Evolutionary conservation across 208 protist genomes (phyloP).

Genomic region (Leishmania mexicana): DNA sequence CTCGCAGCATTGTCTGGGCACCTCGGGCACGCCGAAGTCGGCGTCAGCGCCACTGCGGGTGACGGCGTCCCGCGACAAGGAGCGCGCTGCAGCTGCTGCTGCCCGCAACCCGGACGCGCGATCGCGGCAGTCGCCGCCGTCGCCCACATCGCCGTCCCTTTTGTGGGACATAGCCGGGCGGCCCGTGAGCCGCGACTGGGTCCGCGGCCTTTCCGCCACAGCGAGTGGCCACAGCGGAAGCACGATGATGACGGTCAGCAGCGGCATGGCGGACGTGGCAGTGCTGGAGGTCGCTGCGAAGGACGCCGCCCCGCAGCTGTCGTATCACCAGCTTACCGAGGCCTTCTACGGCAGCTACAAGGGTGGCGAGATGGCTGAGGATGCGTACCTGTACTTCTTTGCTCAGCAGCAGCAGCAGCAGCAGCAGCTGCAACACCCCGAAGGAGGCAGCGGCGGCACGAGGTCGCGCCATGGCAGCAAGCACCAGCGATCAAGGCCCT

Average conservation of each 20-base stretch:
- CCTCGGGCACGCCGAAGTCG: background rate
- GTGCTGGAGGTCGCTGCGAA: background rate
- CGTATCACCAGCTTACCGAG: slow-evolving; percentile 69
- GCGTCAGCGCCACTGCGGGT: too few species aligned
- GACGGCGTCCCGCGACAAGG: background rate
- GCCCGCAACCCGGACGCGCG: background rate
- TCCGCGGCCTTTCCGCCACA: background rate
- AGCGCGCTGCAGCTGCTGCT: background rate
- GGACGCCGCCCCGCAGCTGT: slow-evolving; percentile 33
- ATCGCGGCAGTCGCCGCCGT: background rate
- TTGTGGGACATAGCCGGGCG: background rate
- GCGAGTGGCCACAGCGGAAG: background rate
- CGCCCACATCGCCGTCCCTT: background rate
- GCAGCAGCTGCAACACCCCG: background rate
- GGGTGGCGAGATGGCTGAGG: slow-evolving; percentile 58
- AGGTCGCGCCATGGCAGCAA: background rate
- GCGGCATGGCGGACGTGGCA: background rate
- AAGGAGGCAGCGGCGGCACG: background rate
- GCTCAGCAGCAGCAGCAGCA: slow-evolving; percentile 8
- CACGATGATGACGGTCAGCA: background rate
- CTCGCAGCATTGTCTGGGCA: too few species aligned
- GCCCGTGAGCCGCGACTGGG: background rate
- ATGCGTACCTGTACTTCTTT: slow-evolving; percentile 72
- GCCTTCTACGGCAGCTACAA: slow-evolving; percentile 63
- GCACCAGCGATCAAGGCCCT: background rate